Evolutionary conservation across 345 rosid genomes (phyloP).

Genomic region (Euphorbia pulcherrima): DNA sequence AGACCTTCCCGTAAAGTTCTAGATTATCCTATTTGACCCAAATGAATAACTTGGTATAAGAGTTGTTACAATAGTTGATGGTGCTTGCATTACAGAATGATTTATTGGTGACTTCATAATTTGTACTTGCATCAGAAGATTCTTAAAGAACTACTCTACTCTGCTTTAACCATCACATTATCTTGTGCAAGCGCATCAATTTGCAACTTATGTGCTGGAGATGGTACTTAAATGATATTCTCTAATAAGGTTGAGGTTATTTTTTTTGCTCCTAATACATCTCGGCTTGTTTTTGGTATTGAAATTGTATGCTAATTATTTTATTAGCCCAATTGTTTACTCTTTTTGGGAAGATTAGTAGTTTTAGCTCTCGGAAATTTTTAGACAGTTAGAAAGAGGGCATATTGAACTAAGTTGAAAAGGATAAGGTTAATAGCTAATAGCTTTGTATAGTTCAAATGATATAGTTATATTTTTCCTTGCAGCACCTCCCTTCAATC

Average conservation of each 20-base stretch:
- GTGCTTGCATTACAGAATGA: too few relatives aligned
- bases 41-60: too few relatives aligned
- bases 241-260: not conserved
- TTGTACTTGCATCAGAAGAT: slow-evolving; percentile 57
- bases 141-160: slow-evolving; percentile 83
- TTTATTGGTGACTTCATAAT: slow-evolving; percentile 12
- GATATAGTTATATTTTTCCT: too few relatives aligned
- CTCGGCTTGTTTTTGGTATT: not conserved
- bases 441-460: too few relatives aligned
- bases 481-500: too few relatives aligned
- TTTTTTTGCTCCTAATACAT: not conserved
- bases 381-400: not conserved
- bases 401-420: not conserved
- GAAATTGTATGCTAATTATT: too few relatives aligned
- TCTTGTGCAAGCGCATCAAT: slow-evolving; percentile 62
- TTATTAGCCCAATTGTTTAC: not conserved
- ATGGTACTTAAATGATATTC: slow-evolving; percentile 47
- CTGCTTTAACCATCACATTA: slow-evolving; percentile 51
- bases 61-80: too few relatives aligned
- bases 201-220: slow-evolving; percentile 98
- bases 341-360: not conserved
- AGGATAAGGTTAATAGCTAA: not conserved
- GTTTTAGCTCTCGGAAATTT: not conserved
- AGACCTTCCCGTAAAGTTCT: not conserved
- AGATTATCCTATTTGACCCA: slow-evolving; percentile 6